Percentiles rank a stretch among this genome's conserved stretches.
These are phyloP conservation scores for Chrysanthemum makinoi DNA, from an alignment of 129 eudicot species.

Conservation along the genomic window DNA sequence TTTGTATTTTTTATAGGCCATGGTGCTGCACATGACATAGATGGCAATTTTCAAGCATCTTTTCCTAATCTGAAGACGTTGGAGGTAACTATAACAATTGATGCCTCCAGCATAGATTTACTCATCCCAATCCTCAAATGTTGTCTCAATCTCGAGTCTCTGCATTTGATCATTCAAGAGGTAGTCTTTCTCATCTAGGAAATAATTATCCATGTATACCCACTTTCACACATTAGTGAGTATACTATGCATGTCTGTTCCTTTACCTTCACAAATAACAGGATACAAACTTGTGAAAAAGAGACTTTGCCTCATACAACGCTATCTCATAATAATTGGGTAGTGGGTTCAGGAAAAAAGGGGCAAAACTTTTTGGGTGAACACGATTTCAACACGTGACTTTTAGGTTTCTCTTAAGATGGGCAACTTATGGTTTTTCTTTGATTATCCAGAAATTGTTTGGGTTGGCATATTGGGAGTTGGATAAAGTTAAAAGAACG, in stretches of 20 bases:
- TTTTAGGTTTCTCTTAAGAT: background rate
- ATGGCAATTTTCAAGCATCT: background rate
- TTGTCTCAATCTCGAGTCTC: slow-evolving; percentile 11
- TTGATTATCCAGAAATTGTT: background rate
- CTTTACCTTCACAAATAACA: too few species aligned
- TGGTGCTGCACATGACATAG: background rate
- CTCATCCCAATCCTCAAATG: slow-evolving; percentile 1
- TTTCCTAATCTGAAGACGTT: slow-evolving; percentile 13
- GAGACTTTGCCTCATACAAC: too few species aligned
- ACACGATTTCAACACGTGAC: background rate
- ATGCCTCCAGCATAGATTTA: slow-evolving; percentile 13
- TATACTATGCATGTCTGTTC: too few species aligned
- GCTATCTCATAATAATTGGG: too few species aligned
- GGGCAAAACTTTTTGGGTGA: background rate
- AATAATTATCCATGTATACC: too few species aligned
- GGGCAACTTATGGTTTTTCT: background rate
- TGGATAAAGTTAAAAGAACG: background rate
- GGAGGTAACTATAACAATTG: background rate
- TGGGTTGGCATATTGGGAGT: background rate
- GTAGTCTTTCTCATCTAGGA: background rate
- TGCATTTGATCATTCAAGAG: background rate
- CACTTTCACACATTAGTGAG: too few species aligned
- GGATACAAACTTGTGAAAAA: background rate
- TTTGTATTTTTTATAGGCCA: background rate
- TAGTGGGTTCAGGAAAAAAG: too few species aligned